phyloP scores from a whole-genome alignment of 768 basidiomycete genomes.

The Leccinum arenicola region DNA sequence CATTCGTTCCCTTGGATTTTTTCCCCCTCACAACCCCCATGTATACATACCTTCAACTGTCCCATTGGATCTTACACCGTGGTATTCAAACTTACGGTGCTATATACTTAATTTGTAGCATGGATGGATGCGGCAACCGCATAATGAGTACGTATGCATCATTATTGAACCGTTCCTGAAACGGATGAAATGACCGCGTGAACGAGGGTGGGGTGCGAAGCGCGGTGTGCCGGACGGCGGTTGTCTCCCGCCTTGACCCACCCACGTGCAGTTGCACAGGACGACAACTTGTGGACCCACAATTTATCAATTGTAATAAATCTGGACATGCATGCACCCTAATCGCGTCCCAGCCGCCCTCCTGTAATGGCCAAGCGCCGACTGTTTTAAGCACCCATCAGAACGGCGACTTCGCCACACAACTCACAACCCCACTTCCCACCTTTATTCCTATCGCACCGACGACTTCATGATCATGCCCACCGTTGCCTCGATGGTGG shows the following conservation, averaged over 20 bases:
- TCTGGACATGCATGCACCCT: conserved; percentile 20
- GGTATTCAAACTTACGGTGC: background rate
- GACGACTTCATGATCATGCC: conserved; percentile 18
- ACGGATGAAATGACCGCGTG: conserved; percentile 28
- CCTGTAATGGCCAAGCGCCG: conserved; percentile 28
- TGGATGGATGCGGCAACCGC: conserved; percentile 3
- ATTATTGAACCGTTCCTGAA: conserved; percentile 6
- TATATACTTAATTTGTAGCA: conserved; percentile 25
- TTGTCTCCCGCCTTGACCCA: conserved; percentile 6
- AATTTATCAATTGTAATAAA: conserved; percentile 20
- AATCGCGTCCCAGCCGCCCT: conserved; percentile 13
- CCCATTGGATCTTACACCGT: background rate
- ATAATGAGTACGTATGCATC: conserved; percentile 12
- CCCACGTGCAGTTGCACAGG: conserved; percentile 29
- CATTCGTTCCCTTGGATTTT: conserved; percentile 5
- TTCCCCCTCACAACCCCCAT: conserved; percentile 17
- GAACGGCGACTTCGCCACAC: conserved; percentile 7
- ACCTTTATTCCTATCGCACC: background rate
- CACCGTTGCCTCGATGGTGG: conserved; percentile 11
- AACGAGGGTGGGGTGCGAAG: conserved; percentile 5
- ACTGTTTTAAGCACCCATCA: conserved; percentile 28
- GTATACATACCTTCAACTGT: conserved; percentile 8
- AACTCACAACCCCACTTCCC: background rate
- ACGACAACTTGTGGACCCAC: conserved; percentile 11
- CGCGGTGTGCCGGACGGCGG: conserved; percentile 14